Conservation (phyloP, 1,284 basidiomycete genomes). For the Microbotryum violaceum region DNA sequence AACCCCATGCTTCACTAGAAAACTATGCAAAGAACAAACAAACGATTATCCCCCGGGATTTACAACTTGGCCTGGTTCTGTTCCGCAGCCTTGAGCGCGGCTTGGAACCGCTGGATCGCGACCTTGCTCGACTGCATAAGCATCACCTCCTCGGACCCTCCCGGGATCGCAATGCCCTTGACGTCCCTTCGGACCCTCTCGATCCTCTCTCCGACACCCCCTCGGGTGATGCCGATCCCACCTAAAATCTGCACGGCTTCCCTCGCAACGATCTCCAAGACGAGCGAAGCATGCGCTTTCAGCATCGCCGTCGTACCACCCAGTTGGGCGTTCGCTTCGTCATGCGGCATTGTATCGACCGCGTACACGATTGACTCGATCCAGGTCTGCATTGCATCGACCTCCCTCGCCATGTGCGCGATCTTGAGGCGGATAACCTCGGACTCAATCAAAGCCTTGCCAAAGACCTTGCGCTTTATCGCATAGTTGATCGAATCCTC, state of each 20-base stretch:
- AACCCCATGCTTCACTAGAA: too few species aligned
- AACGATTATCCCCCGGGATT: too few species aligned
- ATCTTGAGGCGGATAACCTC: conserved; percentile 36
- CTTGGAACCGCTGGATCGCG: too few species aligned
- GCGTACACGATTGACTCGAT: conserved; percentile 29
- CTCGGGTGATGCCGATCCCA: conserved; percentile 32
- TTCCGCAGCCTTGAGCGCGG: too few species aligned
- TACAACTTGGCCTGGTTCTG: too few species aligned
- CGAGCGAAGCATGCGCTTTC: conserved; percentile 34
- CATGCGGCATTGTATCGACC: conserved; percentile 16
- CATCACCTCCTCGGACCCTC: conserved; percentile 2
- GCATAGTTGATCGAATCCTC: conserved; percentile 32
- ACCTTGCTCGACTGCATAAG: not conserved
- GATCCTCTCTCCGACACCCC: conserved; percentile 32
- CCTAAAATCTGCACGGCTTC: conserved; percentile 36
- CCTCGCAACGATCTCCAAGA: conserved; percentile 29
- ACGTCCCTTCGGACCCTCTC: conserved; percentile 29
- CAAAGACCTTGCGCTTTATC: conserved; percentile 29
- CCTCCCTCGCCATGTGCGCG: conserved; percentile 32
- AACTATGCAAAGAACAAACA: too few species aligned
- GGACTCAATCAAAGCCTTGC: conserved; percentile 29
- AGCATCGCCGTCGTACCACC: conserved; percentile 37
- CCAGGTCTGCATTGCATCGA: conserved; percentile 31
- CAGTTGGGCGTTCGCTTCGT: conserved; percentile 22
- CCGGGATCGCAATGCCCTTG: conserved; percentile 14